Evolutionary conservation across 805 yeast species (phyloP), one percentile per base, ranked within the genome.

Genomic region (Yarrowia sp.): DNA sequence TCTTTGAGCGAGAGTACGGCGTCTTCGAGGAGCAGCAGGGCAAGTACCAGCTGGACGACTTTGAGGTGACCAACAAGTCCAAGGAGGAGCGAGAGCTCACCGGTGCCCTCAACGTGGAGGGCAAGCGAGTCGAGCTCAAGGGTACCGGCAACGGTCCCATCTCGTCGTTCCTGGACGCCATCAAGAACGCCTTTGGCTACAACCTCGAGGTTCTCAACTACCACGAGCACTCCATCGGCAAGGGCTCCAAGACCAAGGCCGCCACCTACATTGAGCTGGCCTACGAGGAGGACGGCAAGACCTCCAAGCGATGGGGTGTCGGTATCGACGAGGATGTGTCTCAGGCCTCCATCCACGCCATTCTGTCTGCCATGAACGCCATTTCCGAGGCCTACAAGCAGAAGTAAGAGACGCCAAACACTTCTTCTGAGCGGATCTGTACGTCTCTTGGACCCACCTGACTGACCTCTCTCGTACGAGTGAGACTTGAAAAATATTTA

Each of bases 291-390:
- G 77, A 79, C 56, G 81, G 81, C 70, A 74, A 79, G 74, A 61
- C 74, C 68, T 72, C 78, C 58, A 69, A 74, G 70, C 79, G 81
- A 60, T 93, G 97, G 97, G 98, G 98, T 79, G 93, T 93, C 69
- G 98, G 97, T 75, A 86, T 92, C 70, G 88, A 91, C 76, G 94
- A 88, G 78, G 97, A 93, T 79, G 95, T 91, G 67, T 88, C 96
- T 33, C 89, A 88, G 74, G 95, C 97, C 58, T 87, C 96, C 7
- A 85, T 91, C 72, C 74, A 78, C 60, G 81, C 83, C n/a, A 75
- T 80, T n/a, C 72, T 80, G 15, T 76, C 81, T 42, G 80, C 76
- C 6, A 72, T 78, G 63, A 78, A 78, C 74, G 72, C 79, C 56
- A 70, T 76, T 19, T 70, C 72, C 30, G 60, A 49, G 30, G 7